These are phyloP conservation scores for Onygenales sp. DNA, from an alignment of 2,329 filamentous ascomycete genomes.

Conservation along the genomic window DNA sequence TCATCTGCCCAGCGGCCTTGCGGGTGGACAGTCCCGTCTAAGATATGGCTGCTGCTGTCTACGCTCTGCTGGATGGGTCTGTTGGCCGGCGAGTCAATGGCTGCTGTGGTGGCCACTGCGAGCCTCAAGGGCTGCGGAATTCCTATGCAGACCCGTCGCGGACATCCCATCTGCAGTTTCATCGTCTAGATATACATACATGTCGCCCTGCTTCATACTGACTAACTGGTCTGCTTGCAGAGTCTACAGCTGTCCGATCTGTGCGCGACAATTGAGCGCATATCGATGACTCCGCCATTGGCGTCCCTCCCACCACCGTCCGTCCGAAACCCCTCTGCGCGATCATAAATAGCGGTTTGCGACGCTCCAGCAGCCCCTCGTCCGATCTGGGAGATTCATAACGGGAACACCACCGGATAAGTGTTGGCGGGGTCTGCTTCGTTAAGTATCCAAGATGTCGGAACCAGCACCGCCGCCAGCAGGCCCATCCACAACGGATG, in stretches of 20 bases:
- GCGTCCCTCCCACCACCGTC: neutral
- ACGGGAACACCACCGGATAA: no score
- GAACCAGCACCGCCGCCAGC: conserved; percentile 3
- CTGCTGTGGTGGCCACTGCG: neutral
- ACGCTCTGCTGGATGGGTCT: neutral
- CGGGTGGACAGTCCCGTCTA: neutral
- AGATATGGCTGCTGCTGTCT: neutral
- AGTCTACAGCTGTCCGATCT: neutral
- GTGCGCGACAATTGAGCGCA: neutral
- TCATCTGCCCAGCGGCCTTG: neutral
- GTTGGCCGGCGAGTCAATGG: neutral
- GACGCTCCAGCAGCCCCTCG: neutral
- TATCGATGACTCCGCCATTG: neutral
- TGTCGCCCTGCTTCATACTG: neutral
- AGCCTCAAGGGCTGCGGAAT: no score
- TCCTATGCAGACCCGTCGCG: neutral
- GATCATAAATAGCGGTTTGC: neutral
- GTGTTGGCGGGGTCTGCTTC: neutral
- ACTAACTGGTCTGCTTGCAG: neutral
- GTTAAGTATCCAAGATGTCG: neutral
- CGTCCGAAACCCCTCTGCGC: neutral
- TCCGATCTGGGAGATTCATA: no score
- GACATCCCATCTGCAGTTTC: neutral
- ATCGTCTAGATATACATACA: neutral
- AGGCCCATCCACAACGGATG: conserved; percentile 8